These are phyloP conservation scores for Aspergillus spinulosporus DNA, from an alignment of 2,329 filamentous ascomycete species.

Conservation along the genomic window DNA sequence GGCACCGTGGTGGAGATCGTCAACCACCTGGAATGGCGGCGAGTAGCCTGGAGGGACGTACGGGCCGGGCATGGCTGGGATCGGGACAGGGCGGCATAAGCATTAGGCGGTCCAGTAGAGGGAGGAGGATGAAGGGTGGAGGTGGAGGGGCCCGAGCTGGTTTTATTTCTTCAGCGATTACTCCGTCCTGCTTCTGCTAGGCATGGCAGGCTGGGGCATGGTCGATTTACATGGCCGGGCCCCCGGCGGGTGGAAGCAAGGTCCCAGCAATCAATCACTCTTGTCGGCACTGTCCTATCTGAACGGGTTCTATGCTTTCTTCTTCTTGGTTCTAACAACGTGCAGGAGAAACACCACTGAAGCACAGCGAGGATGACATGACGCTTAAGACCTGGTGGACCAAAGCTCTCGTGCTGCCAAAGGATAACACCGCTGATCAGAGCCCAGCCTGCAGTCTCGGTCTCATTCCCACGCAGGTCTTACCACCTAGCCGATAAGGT, in stretches of 20 bases:
- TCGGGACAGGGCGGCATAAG: neutral
- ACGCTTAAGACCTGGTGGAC: no score
- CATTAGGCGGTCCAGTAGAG: neutral
- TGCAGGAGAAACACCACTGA: neutral
- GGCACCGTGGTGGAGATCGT: constrained; percentile 41
- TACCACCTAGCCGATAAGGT: neutral
- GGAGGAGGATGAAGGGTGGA: no score
- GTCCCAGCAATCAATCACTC: neutral
- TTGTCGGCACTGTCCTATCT: neutral
- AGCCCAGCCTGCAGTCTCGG: no score
- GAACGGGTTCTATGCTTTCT: neutral
- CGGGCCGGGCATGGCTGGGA: constrained; percentile 24
- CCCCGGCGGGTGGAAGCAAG: neutral
- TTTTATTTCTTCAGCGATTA: constrained; percentile 11
- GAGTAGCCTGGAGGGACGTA: constrained; percentile 37
- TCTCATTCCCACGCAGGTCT: neutral
- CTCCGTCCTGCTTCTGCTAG: no score
- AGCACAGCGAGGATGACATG: no score
- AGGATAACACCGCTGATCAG: no score
- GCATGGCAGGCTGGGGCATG: neutral
- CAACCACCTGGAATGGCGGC: constrained; percentile 41
- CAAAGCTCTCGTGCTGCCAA: no score
- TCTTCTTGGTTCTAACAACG: neutral
- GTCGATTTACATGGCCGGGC: no score
- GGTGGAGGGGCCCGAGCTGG: neutral